These are phyloP conservation scores for Sechiopsis laciniata DNA, from an alignment of 306 rosid species.

Conservation along the genomic window DNA sequence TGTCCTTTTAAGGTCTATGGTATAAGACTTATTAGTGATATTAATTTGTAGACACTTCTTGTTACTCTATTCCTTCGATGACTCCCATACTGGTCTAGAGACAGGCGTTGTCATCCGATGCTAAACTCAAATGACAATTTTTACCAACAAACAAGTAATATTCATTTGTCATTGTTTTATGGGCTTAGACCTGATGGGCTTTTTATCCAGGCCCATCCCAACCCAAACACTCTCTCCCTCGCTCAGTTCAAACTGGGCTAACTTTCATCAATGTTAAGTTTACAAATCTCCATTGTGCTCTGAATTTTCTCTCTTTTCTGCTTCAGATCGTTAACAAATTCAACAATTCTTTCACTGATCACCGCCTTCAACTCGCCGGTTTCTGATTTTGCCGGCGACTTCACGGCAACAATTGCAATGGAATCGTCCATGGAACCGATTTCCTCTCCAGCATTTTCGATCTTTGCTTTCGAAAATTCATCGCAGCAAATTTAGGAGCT, in stretches of 20 bases:
- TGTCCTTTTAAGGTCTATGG: no score
- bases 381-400: background rate
- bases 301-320: constrained; percentile 2
- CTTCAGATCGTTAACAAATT: constrained; percentile 13
- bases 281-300: background rate
- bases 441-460: constrained; percentile 27
- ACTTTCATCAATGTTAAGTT: background rate
- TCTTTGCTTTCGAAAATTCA: constrained; percentile 32
- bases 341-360: background rate
- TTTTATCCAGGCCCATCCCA: constrained; percentile 8
- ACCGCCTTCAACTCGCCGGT: background rate
- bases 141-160: no score
- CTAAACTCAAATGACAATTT: no score
- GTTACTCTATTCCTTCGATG: no score
- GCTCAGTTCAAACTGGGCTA: background rate
- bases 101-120: no score
- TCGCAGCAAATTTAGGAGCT: background rate
- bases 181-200: background rate
- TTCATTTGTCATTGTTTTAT: background rate
- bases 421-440: background rate
- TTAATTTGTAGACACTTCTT: no score
- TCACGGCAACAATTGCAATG: background rate
- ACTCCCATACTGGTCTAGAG: no score
- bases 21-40: no score
- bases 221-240: background rate